phyloP scores from a whole-genome alignment of 495 filamentous ascomycete species.

The Echria macrotheca region DNA sequence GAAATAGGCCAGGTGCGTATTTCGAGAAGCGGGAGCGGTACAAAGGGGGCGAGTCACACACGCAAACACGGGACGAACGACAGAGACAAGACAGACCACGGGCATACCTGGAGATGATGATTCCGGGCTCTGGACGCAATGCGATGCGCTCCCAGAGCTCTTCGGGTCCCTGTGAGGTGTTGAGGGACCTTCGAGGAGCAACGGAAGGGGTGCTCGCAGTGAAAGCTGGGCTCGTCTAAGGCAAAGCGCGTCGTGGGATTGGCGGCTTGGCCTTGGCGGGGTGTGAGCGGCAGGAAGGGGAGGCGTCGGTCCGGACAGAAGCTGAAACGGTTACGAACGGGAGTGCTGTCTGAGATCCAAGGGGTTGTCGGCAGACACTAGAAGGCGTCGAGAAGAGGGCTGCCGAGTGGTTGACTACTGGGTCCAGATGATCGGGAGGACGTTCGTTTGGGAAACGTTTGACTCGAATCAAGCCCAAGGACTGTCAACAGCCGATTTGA shows the following conservation, averaged over 20 bases:
- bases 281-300: conserved; percentile 11
- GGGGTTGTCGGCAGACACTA: background rate
- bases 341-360: conserved; percentile 12
- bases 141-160: conserved; percentile 5
- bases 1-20: conserved; percentile 1
- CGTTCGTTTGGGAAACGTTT: conserved; percentile 2
- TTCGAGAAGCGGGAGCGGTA: background rate
- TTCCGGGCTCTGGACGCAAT: conserved; percentile 15
- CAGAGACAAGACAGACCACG: conserved; percentile 2
- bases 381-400: conserved; percentile 1
- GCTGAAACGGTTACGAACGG: conserved; percentile 16
- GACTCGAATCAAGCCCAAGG: background rate
- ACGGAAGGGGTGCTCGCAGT: conserved; percentile 16
- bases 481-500: background rate
- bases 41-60: background rate
- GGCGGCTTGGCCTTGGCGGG: conserved; percentile 10
- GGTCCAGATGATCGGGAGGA: background rate
- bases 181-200: background rate
- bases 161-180: conserved; percentile 1
- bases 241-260: conserved; percentile 8
- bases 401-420: background rate
- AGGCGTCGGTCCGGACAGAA: conserved; percentile 9
- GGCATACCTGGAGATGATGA: conserved; percentile 19
- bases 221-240: background rate
- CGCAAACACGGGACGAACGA: conserved; percentile 7